Evolutionary conservation across 345 rosid species (phyloP).

Genomic region (Garcia nutans): DNA sequence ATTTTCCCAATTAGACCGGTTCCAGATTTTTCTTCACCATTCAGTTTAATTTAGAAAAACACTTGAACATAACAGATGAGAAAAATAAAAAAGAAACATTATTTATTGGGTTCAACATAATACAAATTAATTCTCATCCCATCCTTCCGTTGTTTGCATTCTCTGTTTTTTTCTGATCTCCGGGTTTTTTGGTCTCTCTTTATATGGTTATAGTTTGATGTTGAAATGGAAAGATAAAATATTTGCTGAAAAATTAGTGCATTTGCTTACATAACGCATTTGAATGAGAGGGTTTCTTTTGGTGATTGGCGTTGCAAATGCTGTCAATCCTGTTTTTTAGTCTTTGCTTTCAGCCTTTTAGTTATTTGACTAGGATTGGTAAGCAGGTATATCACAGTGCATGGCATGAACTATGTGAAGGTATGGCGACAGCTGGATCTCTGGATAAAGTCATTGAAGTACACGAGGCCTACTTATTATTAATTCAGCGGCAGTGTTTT

Average conservation of each 20-base stretch:
- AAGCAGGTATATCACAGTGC: constrained; percentile 92
- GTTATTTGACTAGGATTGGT: constrained; percentile 26
- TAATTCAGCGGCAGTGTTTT: constrained; percentile 95
- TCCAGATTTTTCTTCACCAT: background rate
- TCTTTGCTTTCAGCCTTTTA: background rate
- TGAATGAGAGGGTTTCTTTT: background rate
- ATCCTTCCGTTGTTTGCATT: background rate
- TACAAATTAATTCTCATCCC: background rate
- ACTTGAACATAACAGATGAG: background rate
- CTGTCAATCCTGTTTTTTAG: background rate
- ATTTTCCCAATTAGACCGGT: background rate
- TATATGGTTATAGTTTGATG: background rate
- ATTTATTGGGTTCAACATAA: background rate
- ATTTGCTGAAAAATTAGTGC: background rate
- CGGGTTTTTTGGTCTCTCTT: background rate
- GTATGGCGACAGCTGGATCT: constrained; percentile 83
- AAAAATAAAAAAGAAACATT: background rate
- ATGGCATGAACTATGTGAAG: constrained; percentile 94
- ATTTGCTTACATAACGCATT: background rate
- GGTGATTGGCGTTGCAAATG: background rate
- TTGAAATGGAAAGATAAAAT: background rate
- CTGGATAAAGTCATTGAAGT: constrained; percentile 95
- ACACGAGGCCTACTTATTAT: constrained; percentile 85
- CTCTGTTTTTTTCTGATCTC: background rate
- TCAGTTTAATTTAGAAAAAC: background rate